Evolutionary conservation across 257 asterid species (phyloP).

Genomic region (Salvia miltiorrhiza): DNA sequence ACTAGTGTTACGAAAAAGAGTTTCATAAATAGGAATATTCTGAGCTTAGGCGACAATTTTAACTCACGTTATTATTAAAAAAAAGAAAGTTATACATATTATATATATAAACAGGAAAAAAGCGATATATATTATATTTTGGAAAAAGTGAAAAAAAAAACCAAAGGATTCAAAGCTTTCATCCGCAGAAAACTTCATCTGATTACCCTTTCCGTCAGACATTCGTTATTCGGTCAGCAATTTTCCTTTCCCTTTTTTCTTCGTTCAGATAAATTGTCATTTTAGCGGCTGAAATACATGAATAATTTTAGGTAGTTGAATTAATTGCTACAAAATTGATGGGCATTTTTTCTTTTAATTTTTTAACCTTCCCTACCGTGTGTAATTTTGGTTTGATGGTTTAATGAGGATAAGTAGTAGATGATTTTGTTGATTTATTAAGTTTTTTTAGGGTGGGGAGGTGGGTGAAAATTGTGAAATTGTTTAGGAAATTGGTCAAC

Average conservation of each 20-base stretch:
- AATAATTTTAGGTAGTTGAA: not conserved
- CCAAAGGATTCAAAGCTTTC: conserved; percentile 31
- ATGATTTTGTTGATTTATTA: not conserved
- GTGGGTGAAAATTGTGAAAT: not conserved
- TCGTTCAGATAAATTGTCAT: not conserved
- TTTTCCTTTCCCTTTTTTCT: not conserved
- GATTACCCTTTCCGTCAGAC: conserved; percentile 28
- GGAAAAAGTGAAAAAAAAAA: conserved; percentile 19
- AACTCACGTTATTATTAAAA: conserved; percentile 4
- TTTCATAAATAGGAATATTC: not conserved
- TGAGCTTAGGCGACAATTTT: not conserved
- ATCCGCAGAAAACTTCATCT: conserved; percentile 32
- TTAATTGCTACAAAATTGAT: conserved; percentile 7
- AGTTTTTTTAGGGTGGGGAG: not conserved
- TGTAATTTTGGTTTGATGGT: conserved; percentile 1
- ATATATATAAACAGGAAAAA: not conserved
- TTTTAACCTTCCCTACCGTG: not conserved
- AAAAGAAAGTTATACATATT: not conserved
- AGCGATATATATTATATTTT: not conserved
- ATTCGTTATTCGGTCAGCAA: conserved; percentile 26
- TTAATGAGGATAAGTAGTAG: not conserved
- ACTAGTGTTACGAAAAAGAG: too few relatives aligned
- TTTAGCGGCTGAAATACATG: not conserved
- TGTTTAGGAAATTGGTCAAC: conserved; percentile 19
- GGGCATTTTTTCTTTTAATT: not conserved